These are phyloP conservation scores for Penicillium sp. DNA, from an alignment of 2,329 filamentous ascomycete genomes.

Conservation along the genomic window DNA sequence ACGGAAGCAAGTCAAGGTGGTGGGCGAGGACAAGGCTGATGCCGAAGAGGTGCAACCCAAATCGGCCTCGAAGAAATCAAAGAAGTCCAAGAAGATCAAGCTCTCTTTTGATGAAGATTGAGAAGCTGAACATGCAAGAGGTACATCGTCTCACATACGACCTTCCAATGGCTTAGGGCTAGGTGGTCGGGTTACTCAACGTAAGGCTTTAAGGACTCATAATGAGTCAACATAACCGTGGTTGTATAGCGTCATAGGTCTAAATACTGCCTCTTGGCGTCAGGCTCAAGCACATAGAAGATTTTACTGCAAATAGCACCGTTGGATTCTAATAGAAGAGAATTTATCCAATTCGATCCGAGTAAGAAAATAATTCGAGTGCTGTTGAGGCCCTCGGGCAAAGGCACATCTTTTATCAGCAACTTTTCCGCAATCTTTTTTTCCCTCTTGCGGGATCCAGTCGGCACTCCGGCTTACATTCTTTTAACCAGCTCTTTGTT, in stretches of 20 bases:
- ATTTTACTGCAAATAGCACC: background rate
- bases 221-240: constrained; percentile 18
- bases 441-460: constrained; percentile 15
- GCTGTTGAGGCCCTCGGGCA: constrained; percentile 2
- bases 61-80: constrained; percentile 33
- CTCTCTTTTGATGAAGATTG: constrained; percentile 44
- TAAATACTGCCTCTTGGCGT: background rate
- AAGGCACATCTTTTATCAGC: constrained; percentile 19
- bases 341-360: background rate
- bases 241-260: constrained; percentile 7
- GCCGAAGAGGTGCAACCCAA: constrained; percentile 23
- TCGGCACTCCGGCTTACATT: constrained; percentile 15
- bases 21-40: constrained; percentile 36
- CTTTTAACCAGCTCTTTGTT: constrained; percentile 11
- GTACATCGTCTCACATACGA: background rate
- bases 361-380: background rate
- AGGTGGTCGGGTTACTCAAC: background rate
- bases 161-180: background rate
- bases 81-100: constrained; percentile 47
- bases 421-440: constrained; percentile 26
- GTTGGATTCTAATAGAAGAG: background rate
- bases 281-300: background rate
- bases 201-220: constrained; percentile 12
- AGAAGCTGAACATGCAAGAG: background rate
- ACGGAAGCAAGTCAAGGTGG: constrained; percentile 42